A percentile compares a stretch with the other conserved stretches of the same genome.
These are phyloP conservation scores for Urtica urens DNA, from an alignment of 306 rosid species.

Conservation along the genomic window DNA sequence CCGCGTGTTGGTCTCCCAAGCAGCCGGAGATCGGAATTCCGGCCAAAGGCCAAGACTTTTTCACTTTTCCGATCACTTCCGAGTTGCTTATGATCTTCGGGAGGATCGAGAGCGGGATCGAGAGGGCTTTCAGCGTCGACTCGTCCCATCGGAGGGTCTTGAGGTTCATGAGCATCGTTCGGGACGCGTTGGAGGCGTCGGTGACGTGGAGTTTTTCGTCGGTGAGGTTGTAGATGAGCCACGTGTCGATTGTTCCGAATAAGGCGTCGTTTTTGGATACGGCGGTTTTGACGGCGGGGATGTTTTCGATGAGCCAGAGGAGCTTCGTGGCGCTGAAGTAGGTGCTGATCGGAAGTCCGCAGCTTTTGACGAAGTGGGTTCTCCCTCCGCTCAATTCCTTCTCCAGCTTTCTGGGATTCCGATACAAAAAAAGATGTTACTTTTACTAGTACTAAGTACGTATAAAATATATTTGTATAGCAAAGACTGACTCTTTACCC, in stretches of 20 bases:
- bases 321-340: conserved; percentile 79
- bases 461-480: too few species aligned
- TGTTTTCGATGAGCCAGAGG: conserved; percentile 80
- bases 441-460: too few species aligned
- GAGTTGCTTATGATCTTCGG: conserved; percentile 77
- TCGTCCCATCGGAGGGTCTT: conserved; percentile 68
- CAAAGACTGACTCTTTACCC: too few species aligned
- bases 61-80: conserved; percentile 59
- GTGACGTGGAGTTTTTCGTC: conserved; percentile 71
- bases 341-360: conserved; percentile 84
- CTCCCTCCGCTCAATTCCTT: conserved; percentile 66
- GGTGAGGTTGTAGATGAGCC: conserved; percentile 86
- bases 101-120: conserved; percentile 45
- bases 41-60: conserved; percentile 60
- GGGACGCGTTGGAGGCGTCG: conserved; percentile 76
- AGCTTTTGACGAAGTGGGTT: conserved; percentile 54
- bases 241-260: conserved; percentile 81
- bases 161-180: conserved; percentile 89
- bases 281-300: conserved; percentile 42
- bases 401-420: conserved; percentile 53
- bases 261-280: conserved; percentile 59
- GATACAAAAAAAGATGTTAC: too few species aligned
- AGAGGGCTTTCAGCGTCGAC: conserved; percentile 38
- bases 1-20: conserved; percentile 93
- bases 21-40: conserved; percentile 75